Base-by-base conservation (phyloP, 116 monocot genomes). In the Zostera marina region DNA sequence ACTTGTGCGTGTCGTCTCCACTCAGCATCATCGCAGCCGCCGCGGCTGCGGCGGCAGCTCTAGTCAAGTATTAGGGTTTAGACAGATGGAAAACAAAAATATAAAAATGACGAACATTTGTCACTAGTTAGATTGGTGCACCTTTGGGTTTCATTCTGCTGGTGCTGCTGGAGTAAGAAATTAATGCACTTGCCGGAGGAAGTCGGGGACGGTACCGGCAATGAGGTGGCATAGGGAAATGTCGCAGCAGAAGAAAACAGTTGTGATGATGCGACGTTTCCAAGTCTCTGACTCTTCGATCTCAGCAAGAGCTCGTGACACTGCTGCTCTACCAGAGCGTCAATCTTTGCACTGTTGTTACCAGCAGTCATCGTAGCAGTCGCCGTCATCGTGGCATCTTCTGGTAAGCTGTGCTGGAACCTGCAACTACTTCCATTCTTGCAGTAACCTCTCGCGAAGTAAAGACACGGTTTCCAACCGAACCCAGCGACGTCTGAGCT, bases 381-480 rank as follows among this genome's bases (percentile, higher is more conserved):
- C 17, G 63, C 26, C 10, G 47, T 24, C 13, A 55, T 68, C 3
- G 54, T 45, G 48, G 54, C 53, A 21, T 77, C 87, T 5, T 83
- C 87, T 14, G 76, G 56, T 0, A 72, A 60, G 19, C 79, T 79
- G 54, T 94, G 94, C 21, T 82, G 75, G 52, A 94, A 90, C 58
- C 84, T 53, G 57, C 82, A 84, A 56, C 62, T 71, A 54, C 56
- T 82, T 38, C 91, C 85, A 65, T 91, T 90, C 74, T 90, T 90
- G 64, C 84, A 90, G 72, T 71, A 90, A 0, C 90, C 90, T 21
- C 90, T 71, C 1, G 90, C 90, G 42, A 66, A 90, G 74, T 84
- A 90, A 9, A 90, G 72, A 56, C 85, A 85, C 8, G 85, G 91
- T 22, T 77, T 71, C 87, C 87, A 92, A 12, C 86, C 86, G 21